Evolutionary conservation across 2,329 filamentous ascomycete genomes (phyloP).

Genomic region (Exophiala bonariae): DNA sequence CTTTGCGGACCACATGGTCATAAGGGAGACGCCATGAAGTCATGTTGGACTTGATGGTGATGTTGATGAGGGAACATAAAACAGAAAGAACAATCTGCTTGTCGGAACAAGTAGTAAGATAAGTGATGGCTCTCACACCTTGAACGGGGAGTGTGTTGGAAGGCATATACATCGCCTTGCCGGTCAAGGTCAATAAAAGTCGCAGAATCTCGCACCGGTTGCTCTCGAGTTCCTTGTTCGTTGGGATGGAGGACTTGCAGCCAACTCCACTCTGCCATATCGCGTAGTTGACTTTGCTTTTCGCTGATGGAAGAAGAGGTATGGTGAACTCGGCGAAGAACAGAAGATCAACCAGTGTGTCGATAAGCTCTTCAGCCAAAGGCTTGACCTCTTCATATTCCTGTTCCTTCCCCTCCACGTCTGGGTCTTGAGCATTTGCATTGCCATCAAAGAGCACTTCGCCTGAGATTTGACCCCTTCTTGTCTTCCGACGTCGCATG

Average conservation of each 20-base stretch:
- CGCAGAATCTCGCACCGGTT: slow-evolving; percentile 89
- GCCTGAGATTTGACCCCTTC: slow-evolving; percentile 63
- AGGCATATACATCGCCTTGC: slow-evolving; percentile 91
- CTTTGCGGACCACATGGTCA: slow-evolving; percentile 87
- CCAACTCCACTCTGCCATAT: slow-evolving; percentile 99
- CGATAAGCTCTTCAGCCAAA: slow-evolving; percentile 87
- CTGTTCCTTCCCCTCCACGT: slow-evolving; percentile 53
- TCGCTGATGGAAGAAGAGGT: slow-evolving; percentile 68
- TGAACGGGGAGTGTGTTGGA: slow-evolving; percentile 75
- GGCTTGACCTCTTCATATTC: slow-evolving; percentile 83
- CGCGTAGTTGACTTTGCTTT: slow-evolving; percentile 81
- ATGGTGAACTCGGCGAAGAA: slow-evolving; percentile 92
- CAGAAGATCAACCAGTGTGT: slow-evolving; percentile 81
- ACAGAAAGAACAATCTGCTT: slow-evolving; percentile 90
- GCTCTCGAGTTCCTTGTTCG: slow-evolving; percentile 88
- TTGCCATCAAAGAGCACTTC: slow-evolving; percentile 84
- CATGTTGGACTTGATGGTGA: slow-evolving; percentile 93
- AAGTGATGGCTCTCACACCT: slow-evolving; percentile 81
- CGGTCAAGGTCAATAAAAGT: slow-evolving; percentile 78
- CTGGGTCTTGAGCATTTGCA: slow-evolving; percentile 12
- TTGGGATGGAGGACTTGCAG: slow-evolving; percentile 83
- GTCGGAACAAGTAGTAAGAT: slow-evolving; percentile 82
- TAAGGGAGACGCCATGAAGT: slow-evolving; percentile 92
- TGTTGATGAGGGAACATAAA: slow-evolving; percentile 90
- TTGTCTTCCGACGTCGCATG: slow-evolving; percentile 68